Evolutionary conservation across 192 early-diverging fungal genomes (phyloP).

Genomic region (Diversispora epigaea): DNA sequence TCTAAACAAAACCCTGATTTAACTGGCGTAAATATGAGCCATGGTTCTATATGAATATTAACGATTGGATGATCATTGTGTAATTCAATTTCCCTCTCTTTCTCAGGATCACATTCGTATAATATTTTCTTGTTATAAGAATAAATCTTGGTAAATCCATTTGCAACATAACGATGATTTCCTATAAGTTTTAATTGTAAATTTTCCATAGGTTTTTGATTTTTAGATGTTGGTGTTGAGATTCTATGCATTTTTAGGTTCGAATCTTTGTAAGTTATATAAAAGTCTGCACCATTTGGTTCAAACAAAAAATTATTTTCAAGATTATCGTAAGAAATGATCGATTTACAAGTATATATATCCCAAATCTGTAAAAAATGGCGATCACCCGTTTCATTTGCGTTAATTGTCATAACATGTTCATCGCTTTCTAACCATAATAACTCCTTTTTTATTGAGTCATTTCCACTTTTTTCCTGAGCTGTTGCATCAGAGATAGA

Average conservation of each 20-base stretch:
- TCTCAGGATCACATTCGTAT: not conserved
- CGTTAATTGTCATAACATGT: conserved; percentile 5
- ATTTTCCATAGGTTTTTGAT: not conserved
- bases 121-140: not conserved
- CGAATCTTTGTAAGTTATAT: not conserved
- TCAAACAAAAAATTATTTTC: not conserved
- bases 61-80: conserved; percentile 5
- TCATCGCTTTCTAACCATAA: conserved; percentile 10
- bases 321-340: not conserved
- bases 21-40: conserved; percentile 12
- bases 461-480: not conserved
- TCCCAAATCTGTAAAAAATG: conserved; percentile 8
- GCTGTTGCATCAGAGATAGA: not conserved
- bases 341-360: not conserved
- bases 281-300: not conserved
- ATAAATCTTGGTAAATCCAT: conserved; percentile 2
- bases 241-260: not conserved
- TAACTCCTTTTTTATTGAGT: not conserved
- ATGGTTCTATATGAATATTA: conserved; percentile 10
- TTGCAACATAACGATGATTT: not conserved
- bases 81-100: not conserved
- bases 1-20: conserved; percentile 18
- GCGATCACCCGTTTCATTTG: not conserved
- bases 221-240: not conserved
- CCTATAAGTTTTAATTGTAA: not conserved